Conservation (phyloP, 192 early-diverging fungal species). For the Linnemannia elongata region DNA sequence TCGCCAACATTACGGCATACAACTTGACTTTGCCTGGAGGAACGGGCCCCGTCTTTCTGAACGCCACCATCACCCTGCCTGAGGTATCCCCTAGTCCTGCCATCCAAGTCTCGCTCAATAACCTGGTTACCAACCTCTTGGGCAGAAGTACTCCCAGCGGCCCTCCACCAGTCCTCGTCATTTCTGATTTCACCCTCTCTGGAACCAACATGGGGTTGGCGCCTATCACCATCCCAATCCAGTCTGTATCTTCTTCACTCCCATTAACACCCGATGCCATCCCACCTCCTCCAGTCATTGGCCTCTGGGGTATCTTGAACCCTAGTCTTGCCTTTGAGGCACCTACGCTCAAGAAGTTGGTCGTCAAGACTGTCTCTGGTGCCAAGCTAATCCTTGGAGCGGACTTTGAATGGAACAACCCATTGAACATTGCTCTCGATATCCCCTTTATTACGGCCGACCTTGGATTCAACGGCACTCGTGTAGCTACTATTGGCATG, state of each 20-base stretch:
- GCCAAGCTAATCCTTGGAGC: slow-evolving; percentile 36
- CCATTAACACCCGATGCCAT: background rate
- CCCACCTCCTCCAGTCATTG: slow-evolving; percentile 32
- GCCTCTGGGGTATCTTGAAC: slow-evolving; percentile 30
- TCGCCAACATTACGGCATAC: slow-evolving; percentile 37
- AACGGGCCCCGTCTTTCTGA: slow-evolving; percentile 30
- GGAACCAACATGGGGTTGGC: slow-evolving; percentile 28
- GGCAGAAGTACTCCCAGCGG: slow-evolving; percentile 39
- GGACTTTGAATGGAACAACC: slow-evolving; percentile 47
- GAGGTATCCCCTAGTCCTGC: slow-evolving; percentile 25
- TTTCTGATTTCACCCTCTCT: slow-evolving; percentile 13
- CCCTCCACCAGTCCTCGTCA: slow-evolving; percentile 23
- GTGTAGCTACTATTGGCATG: slow-evolving; percentile 25
- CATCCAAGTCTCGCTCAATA: slow-evolving; percentile 28
- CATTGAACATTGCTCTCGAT: slow-evolving; percentile 43
- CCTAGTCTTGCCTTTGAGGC: slow-evolving; percentile 17
- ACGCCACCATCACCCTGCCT: slow-evolving; percentile 38
- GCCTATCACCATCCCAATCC: slow-evolving; percentile 28
- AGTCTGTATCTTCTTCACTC: slow-evolving; percentile 13
- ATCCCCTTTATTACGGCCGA: slow-evolving; percentile 38
- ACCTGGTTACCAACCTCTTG: slow-evolving; percentile 33
- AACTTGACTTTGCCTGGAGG: slow-evolving; percentile 18
- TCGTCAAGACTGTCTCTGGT: slow-evolving; percentile 35
- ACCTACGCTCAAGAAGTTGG: slow-evolving; percentile 44
- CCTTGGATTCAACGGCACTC: slow-evolving; percentile 43